Evolutionary conservation across 208 protist species (phyloP).

Genomic region (Entamoeba invadens): DNA sequence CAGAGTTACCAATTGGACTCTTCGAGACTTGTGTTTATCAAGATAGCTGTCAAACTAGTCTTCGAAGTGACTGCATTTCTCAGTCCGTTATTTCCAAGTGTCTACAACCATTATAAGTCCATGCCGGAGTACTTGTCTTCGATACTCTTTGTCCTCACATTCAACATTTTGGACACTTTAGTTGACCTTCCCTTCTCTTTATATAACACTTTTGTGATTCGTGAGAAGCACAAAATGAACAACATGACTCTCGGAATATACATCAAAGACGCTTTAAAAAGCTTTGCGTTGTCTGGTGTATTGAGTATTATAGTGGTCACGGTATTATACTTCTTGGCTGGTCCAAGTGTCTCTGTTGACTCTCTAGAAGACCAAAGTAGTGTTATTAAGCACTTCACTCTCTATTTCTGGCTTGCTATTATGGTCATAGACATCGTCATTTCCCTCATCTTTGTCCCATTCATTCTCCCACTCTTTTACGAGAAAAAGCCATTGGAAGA

Average conservation of each 20-base stretch:
- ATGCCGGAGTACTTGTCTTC: background rate
- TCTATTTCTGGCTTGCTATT: background rate
- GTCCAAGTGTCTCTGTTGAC: too few relatives aligned
- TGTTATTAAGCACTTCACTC: too few relatives aligned
- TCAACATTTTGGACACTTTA: background rate
- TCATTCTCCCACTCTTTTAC: constrained; percentile 5
- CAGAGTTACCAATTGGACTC: background rate
- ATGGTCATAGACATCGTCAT: background rate
- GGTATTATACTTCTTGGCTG: background rate
- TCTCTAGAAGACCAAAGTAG: background rate
- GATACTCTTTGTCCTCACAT: background rate
- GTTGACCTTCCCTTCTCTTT: background rate
- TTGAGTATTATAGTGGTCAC: background rate
- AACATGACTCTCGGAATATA: background rate
- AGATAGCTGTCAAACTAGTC: background rate
- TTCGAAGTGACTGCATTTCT: background rate
- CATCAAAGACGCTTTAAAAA: background rate
- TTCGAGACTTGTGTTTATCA: background rate
- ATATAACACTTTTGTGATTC: background rate
- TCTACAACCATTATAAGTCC: too few relatives aligned
- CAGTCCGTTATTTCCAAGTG: background rate
- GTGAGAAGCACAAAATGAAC: background rate
- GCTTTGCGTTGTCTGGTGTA: background rate
- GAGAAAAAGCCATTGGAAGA: background rate
- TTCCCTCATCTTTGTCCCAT: background rate